These are phyloP conservation scores for Talaromyces sp. DNA, from an alignment of 2,329 filamentous ascomycete genomes.

Conservation along the genomic window DNA sequence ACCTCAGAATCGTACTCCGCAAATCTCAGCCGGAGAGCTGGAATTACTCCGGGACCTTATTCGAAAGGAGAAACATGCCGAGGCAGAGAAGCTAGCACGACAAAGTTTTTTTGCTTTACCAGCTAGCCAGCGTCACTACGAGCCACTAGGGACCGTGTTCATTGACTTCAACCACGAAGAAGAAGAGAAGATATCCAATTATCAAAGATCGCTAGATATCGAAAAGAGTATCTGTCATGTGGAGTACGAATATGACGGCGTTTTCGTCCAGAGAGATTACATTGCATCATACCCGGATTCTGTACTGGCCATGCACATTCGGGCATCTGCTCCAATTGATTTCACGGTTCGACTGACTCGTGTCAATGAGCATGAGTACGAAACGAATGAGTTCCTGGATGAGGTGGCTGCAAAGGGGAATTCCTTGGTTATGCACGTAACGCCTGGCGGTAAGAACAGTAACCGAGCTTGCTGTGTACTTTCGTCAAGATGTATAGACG, in stretches of 20 bases:
- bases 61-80: slow-evolving; percentile 36
- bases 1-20: slow-evolving; percentile 43
- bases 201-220: slow-evolving; percentile 42
- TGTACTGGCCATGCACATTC: slow-evolving; percentile 36
- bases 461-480: slow-evolving; percentile 35
- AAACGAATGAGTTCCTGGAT: slow-evolving; percentile 45
- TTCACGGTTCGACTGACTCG: slow-evolving; percentile 34
- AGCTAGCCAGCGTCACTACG: slow-evolving; percentile 47
- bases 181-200: slow-evolving; percentile 27
- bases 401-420: slow-evolving; percentile 29
- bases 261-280: slow-evolving; percentile 35
- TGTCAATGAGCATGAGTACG: slow-evolving; percentile 42
- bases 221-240: slow-evolving; percentile 35
- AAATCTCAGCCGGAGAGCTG: slow-evolving; percentile 37
- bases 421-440: slow-evolving; percentile 37
- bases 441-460: slow-evolving; percentile 36
- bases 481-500: slow-evolving; percentile 26
- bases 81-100: slow-evolving; percentile 42
- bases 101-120: slow-evolving; percentile 47
- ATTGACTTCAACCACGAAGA: slow-evolving; percentile 39
- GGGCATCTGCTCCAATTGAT: slow-evolving; percentile 24
- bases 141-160: slow-evolving; percentile 43
- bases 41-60: slow-evolving; percentile 41
- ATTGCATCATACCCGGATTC: slow-evolving; percentile 44
- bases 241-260: slow-evolving; percentile 35